These are phyloP conservation scores for Gossypium laxum DNA, from an alignment of 441 rosid genomes.

Conservation along the genomic window DNA sequence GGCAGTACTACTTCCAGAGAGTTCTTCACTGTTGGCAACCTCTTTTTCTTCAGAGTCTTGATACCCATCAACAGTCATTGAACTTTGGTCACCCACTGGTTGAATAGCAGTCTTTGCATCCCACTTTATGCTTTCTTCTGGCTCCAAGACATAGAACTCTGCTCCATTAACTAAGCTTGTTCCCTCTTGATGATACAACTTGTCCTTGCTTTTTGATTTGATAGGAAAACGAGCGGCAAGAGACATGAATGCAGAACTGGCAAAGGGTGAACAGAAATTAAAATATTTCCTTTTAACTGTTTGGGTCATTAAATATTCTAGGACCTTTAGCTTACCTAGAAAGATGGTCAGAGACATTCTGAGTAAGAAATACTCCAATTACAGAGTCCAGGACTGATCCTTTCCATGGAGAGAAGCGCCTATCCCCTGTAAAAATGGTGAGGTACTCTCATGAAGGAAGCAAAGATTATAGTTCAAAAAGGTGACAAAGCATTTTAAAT, in stretches of 20 bases:
- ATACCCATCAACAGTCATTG: conserved; percentile 27
- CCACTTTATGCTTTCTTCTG: conserved; percentile 39
- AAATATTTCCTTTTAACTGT: conserved; percentile 4
- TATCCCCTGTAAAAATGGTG: conserved; percentile 38
- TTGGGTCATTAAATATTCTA: background rate
- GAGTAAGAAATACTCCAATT: conserved; percentile 61
- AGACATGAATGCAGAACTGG: conserved; percentile 63
- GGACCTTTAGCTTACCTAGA: conserved; percentile 35
- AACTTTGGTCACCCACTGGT: conserved; percentile 33
- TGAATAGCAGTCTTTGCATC: conserved; percentile 27
- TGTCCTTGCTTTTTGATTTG: conserved; percentile 18
- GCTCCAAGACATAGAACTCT: conserved; percentile 31
- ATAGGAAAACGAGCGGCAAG: conserved; percentile 44
- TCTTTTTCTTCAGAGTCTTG: conserved; percentile 45
- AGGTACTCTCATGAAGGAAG: background rate
- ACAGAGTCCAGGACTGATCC: conserved; percentile 64
- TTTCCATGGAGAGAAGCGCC: conserved; percentile 61
- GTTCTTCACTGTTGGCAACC: conserved; percentile 35
- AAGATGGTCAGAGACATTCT: conserved; percentile 60
- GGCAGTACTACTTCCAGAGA: conserved; percentile 33
- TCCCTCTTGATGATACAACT: conserved; percentile 27
- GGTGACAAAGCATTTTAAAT: background rate
- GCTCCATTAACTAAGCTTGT: conserved; percentile 30
- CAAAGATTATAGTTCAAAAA: background rate
- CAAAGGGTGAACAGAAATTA: conserved; percentile 16